Base-by-base conservation (phyloP, 331 rosid species). In the Phaseolus coccineus region DNA sequence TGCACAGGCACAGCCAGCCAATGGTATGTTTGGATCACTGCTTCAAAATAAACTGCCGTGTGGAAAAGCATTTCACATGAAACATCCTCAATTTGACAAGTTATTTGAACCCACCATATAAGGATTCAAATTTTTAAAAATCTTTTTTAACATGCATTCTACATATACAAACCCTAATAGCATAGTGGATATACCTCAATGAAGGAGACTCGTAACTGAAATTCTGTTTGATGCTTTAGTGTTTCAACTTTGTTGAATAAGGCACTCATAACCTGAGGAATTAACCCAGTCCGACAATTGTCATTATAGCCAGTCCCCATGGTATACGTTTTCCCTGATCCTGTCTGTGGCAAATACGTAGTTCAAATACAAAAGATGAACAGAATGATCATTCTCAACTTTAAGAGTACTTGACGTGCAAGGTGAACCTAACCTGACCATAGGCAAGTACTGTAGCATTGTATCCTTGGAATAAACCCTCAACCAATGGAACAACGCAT, bases 371-470 rank as follows among this genome's bases (percentile, higher is more conserved):
- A 78, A 83, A 78, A 25, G 48, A 78, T 56, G 70, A 53, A 83
- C 22, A 13, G 16, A 50, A 79, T 33, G 12, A 65, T 65, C 51
- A 55, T 87, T 27, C 48, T 52, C 72, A 68, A 68, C 72, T 81
- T 16, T 2, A 58, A 6, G 58, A 81, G 76, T 27, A 28, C 27
- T 58, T 73, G 74, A 24, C 27, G 40, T 52, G 64, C 61, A 63
- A 73, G 67, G 37, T 56, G 73, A 57, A 80, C 74, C 85, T 82
- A 80, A 92, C 97, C 97, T 92, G 97, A 61, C 97, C 97, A 51
- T 92, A 92, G 63, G 97, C 97, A 40, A 92, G 97, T 68, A 92
- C 97, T 77, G 97, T 92, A 59, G 90, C 95, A 80, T 92, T 92
- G 82, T 87, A 92, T 62, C 97, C 97, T 78, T 89, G 95, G 82